phyloP scores from a whole-genome alignment of 345 rosid genomes.

The Populus alba region DNA sequence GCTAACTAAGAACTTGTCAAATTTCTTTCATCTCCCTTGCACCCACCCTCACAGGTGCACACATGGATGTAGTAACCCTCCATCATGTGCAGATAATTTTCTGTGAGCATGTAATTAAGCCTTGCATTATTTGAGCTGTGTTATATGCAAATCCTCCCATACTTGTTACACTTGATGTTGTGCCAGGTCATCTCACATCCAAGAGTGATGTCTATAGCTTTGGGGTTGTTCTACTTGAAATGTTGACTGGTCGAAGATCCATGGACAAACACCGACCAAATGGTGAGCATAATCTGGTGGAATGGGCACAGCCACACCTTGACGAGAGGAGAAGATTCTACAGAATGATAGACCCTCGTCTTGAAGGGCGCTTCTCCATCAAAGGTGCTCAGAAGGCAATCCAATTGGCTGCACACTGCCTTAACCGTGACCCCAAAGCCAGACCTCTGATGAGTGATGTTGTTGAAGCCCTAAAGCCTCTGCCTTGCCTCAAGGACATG shows the following conservation, averaged over 20 bases:
- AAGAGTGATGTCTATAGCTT: constrained; percentile 27
- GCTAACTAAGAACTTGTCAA: too few relatives aligned
- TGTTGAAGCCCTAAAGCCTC: constrained; percentile 16
- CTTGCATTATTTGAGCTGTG: background rate
- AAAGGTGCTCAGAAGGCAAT: constrained; percentile 25
- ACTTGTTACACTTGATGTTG: background rate
- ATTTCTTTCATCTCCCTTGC: background rate
- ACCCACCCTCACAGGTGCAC: background rate
- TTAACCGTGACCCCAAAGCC: constrained; percentile 20
- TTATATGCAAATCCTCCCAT: background rate
- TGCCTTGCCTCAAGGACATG: constrained; percentile 22
- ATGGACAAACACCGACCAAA: constrained; percentile 22
- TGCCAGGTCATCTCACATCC: constrained; percentile 23
- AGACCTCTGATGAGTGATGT: constrained; percentile 27
- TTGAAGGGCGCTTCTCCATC: constrained; percentile 22
- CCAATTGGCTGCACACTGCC: constrained; percentile 24
- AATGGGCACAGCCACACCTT: constrained; percentile 25
- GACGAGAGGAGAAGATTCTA: constrained; percentile 17
- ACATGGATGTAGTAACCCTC: background rate
- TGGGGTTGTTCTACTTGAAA: constrained; percentile 27
- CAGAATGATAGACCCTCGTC: constrained; percentile 19
- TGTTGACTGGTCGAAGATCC: constrained; percentile 24
- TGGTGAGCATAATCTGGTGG: constrained; percentile 25
- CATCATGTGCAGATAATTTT: too few relatives aligned
- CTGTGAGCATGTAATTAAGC: background rate